Base-by-base conservation (phyloP, 179 eudicot genomes). In the Silene coronaria region DNA sequence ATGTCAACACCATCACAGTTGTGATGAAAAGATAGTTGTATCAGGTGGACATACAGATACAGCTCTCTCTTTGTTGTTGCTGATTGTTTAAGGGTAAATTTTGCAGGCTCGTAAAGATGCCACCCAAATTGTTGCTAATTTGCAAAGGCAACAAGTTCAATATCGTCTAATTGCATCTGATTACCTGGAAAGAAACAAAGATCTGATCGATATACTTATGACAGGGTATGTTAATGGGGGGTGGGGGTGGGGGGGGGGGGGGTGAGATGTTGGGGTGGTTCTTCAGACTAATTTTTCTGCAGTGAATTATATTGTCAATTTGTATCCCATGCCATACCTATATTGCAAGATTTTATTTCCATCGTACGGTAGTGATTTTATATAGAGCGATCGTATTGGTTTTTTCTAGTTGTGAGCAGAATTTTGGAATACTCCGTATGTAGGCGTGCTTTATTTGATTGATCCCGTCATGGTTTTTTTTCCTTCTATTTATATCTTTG, bases 91-190 rank as follows among this genome's bases (percentile, higher is more conserved):
- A 55, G 59, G 81, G 73, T 74, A 28, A 70, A 67, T 78, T 76
- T 68, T 84, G 82, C 88, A 95, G 99, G 85, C 99, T 63, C 96
- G 99, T 63, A 95, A 92, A 81, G 97, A 95, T 88, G 99, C 97
- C 75, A 91, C 99, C 72, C 99, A 92, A 81, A 92, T 95, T 81
- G 97, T 95, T 83, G 97, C 99, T 68, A 95, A 95, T 83, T 87
- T 95, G 81, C 99, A 95, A 76, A 88, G 97, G 83, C 99, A 95
- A 71, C 95, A 88, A 84, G 99, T 95, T 67, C 91, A 92, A 1
- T 95, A 96, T 32, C 82, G 87, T 73, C 75, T 95, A 84, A 89
- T 92, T 80, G 96, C 99, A 74, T 95, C 96, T 79, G 96, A 95
- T 79, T 95, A 95, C 84, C 81, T 95, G 90, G 99, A 95, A 83